A percentile compares a stretch with the other conserved stretches of the same genome.
Evolutionary conservation across 768 basidiomycete genomes (phyloP).

Genomic region (Boletus fagicola): DNA sequence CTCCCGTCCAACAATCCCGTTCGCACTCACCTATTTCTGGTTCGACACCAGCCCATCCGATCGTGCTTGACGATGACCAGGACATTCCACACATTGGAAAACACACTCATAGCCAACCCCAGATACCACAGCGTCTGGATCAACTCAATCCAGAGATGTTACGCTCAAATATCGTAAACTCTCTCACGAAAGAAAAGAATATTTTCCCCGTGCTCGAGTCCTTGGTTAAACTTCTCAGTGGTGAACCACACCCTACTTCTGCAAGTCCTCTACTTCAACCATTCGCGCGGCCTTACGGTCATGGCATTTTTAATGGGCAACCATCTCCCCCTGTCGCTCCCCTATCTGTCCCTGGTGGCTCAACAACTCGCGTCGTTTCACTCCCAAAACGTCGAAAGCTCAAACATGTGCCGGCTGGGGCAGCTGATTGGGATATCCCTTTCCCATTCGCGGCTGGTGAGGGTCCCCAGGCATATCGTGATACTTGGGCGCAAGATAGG

Average conservation of each 20-base stretch:
- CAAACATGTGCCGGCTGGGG: slow-evolving; percentile 71
- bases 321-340: neutral
- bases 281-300: slow-evolving; percentile 24
- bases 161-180: slow-evolving; percentile 56
- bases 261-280: slow-evolving; percentile 4
- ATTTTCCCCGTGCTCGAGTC: slow-evolving; percentile 64
- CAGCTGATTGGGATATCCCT: slow-evolving; percentile 79
- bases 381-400: slow-evolving; percentile 61
- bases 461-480: slow-evolving; percentile 62
- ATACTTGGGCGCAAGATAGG: slow-evolving; percentile 64
- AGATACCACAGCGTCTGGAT: slow-evolving; percentile 17
- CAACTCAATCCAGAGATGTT: slow-evolving; percentile 43
- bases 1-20: slow-evolving; percentile 40
- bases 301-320: slow-evolving; percentile 5
- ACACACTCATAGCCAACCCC: neutral
- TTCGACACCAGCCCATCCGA: slow-evolving; percentile 58
- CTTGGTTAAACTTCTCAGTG: slow-evolving; percentile 53
- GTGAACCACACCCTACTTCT: slow-evolving; percentile 30
- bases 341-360: neutral
- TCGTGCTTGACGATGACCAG: slow-evolving; percentile 63
- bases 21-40: slow-evolving; percentile 44
- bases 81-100: slow-evolving; percentile 29
- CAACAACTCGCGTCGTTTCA: slow-evolving; percentile 12
- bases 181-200: slow-evolving; percentile 62
- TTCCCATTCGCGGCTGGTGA: slow-evolving; percentile 73